Base-by-base conservation (phyloP, 352 stramenopile genomes). In the Phytophthora ohioensis region DNA sequence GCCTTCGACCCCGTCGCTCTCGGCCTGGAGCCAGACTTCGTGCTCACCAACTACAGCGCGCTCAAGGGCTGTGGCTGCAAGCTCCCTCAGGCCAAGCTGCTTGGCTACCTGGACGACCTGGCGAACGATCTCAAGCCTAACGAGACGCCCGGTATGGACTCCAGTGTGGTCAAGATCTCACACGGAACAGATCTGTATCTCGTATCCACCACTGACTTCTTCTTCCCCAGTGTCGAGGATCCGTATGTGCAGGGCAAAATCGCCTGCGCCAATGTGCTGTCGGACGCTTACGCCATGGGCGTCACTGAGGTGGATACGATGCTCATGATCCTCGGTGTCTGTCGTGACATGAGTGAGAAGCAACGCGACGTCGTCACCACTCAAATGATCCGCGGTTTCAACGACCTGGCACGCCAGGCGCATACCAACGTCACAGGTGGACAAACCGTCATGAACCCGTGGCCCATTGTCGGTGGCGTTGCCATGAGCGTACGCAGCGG, bases 31-130 rank as follows among this genome's bases (percentile, higher is more conserved):
- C 62, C 79, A 57, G 86, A 92, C 67, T 96, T 96, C 60, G 80
- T 86, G 30, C 79, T 96, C 30, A 95, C 88, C 35, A 82, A 95
- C 64, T 97, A 92, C 65, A 95, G 84, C 45, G 79, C 80, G 36
- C 86, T 98, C 55, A 99, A 99, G 79, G 96, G 96, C 77, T 99
- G 96, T 89, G 96, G 94, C 78, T 99, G 96, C 83, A 99, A 99
- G 79, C 86, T 99, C 56, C 91, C 94, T 30, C 94, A 98, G 75
- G 78, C 88, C 55, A 97, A 98, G 81, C 79, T 99, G 64, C 88
- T 98, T 68, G 85, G 90, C 47, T 98, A 98, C 78, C 73, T 99
- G 39, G 81, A 91, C 46, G 76, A 92, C 48, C 75, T 98, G 54
- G 75, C 91, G 21, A 92, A 98, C 57, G 92, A 97, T 49, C 88